Conservation (phyloP, 2,329 filamentous ascomycete species). For the Aspergillus ruber region DNA sequence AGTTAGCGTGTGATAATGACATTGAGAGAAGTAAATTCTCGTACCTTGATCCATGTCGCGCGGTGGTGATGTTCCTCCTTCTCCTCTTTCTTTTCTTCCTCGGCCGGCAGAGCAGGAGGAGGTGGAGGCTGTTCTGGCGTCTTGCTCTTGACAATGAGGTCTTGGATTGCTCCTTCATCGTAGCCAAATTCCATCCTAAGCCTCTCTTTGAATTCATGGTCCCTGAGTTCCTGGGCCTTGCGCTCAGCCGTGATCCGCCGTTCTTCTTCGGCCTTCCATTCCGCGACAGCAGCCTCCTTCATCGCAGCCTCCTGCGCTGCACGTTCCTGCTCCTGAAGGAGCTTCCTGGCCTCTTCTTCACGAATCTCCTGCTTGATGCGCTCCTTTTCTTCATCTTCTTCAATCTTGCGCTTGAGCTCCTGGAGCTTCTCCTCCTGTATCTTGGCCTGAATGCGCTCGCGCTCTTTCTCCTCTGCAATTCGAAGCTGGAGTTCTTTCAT, state of each 20-base stretch:
- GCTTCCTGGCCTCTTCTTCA: slow-evolving; percentile 42
- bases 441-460: slow-evolving; percentile 26
- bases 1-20: background rate
- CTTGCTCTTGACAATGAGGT: slow-evolving; percentile 35
- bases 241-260: slow-evolving; percentile 23
- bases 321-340: slow-evolving; percentile 27
- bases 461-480: slow-evolving; percentile 5
- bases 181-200: slow-evolving; percentile 36
- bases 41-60: slow-evolving; percentile 41
- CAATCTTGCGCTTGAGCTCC: slow-evolving; percentile 27
- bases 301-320: slow-evolving; percentile 25
- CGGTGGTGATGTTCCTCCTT: slow-evolving; percentile 21
- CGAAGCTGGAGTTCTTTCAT: slow-evolving; percentile 18
- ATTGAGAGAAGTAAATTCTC: background rate
- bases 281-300: slow-evolving; percentile 37
- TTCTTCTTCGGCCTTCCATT: slow-evolving; percentile 30
- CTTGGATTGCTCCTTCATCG: slow-evolving; percentile 37
- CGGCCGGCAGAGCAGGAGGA: slow-evolving; percentile 7
- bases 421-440: slow-evolving; percentile 24
- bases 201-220: slow-evolving; percentile 30
- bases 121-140: slow-evolving; percentile 24
- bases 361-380: slow-evolving; percentile 27
- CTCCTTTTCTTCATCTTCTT: slow-evolving; percentile 43
- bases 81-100: slow-evolving; percentile 22
- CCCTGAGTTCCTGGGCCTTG: slow-evolving; percentile 24